phyloP scores from a whole-genome alignment of 352 stramenopile species.

The Globisporangium emineosum region DNA sequence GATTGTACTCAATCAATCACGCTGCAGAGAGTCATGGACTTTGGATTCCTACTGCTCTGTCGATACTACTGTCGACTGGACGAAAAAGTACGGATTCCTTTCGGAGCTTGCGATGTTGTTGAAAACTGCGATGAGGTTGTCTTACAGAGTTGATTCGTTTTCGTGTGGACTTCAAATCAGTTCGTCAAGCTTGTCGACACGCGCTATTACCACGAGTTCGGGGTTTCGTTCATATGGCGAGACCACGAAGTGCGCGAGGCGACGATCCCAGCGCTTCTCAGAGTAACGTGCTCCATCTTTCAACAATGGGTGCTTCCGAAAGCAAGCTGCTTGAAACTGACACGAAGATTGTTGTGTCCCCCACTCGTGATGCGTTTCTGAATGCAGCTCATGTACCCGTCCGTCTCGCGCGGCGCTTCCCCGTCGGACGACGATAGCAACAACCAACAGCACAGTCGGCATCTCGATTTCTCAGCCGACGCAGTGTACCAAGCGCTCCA shows the following conservation, averaged over 20 bases:
- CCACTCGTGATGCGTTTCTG: neutral
- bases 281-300: constrained; percentile 20
- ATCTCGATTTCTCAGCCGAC: constrained; percentile 42
- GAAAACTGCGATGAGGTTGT: too few species aligned
- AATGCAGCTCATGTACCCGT: constrained; percentile 11
- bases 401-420: neutral
- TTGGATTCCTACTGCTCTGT: constrained; percentile 62
- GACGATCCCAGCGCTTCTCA: constrained; percentile 30
- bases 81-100: constrained; percentile 36
- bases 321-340: neutral
- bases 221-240: constrained; percentile 44
- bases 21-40: constrained; percentile 52
- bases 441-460: constrained; percentile 6
- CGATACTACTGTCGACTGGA: constrained; percentile 64
- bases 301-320: neutral
- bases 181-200: constrained; percentile 47
- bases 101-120: neutral
- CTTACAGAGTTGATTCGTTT: too few species aligned
- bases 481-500: constrained; percentile 34
- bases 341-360: too few species aligned
- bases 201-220: constrained; percentile 69
- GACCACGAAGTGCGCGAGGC: constrained; percentile 47
- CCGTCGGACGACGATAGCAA: neutral
- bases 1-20: neutral
- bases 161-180: too few species aligned